Evolutionary conservation across 2,329 filamentous ascomycete genomes (phyloP), one percentile per base, ranked within the genome.

Genomic region (Aspergillus sp.): DNA sequence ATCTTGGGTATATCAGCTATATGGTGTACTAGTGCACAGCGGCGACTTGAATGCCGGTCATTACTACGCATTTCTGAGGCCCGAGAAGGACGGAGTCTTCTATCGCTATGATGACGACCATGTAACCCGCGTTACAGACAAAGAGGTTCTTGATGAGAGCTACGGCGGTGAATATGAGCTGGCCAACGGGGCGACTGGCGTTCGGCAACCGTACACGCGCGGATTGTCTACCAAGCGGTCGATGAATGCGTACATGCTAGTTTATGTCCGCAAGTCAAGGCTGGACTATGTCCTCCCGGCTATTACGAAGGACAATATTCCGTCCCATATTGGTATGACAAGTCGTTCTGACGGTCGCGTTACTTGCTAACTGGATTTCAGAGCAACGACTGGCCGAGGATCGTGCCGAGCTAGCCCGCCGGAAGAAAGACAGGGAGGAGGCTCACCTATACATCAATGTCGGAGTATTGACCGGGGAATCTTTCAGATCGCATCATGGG

Each of bases 51-150:
- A 98, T 58, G 89, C 93, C 8, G 91, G 91, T 3, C 91, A 98
- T 61, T 98, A 98, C 63, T 98, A 98, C 54, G 91, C 91, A 1
- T 98, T 93, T 61, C 66, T 98, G 48, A 95, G 94, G 56, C 91
- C 93, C 0, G 76, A 80, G 37, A 93, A 93, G 61, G 84, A 94
- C 40, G 89, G 91, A 19, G 78, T 84, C 66, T 98, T 94, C 66
- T 96, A 93, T 69, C 91, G 83, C 51, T 98, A 94, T 49, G 93
- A 98, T 49, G 91, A 98, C 45, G 91, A 98, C 53, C 82, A 88
- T 45, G 91, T 98, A 25, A 96, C 88, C n/a, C 84, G 83, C 44
- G 89, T 88, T 1, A 95, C 88, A 0, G 78, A 82, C 54, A 79
- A 84, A 37, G 91, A 98, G 57, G 89, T 93, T 0, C 65, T 96